phyloP scores from a whole-genome alignment of 257 asterid species.

The Salvia splendens region DNA sequence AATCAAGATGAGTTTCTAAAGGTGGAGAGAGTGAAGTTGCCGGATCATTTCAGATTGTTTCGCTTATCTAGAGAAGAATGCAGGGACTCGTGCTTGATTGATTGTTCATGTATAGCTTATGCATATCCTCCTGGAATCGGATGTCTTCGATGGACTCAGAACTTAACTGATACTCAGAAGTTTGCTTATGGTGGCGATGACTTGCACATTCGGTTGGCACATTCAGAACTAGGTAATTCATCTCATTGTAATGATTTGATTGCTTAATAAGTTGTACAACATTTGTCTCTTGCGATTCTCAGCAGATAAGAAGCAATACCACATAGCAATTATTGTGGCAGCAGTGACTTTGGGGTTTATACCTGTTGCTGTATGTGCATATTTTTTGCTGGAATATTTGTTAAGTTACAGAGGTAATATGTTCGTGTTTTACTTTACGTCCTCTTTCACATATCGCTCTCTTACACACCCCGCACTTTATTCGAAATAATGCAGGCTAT shows the following conservation, averaged over 20 bases:
- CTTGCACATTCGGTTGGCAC: constrained; percentile 32
- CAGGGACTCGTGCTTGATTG: constrained; percentile 28
- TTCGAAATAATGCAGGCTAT: background rate
- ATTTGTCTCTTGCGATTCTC: background rate
- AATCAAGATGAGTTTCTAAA: constrained; percentile 45
- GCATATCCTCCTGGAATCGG: constrained; percentile 32
- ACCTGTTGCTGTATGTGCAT: constrained; percentile 1
- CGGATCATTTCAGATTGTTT: constrained; percentile 33
- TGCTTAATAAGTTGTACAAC: background rate
- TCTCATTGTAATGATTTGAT: too few relatives aligned
- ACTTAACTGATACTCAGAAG: constrained; percentile 31
- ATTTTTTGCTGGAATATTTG: background rate
- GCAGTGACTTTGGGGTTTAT: constrained; percentile 18
- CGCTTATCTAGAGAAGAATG: constrained; percentile 15
- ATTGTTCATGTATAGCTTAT: constrained; percentile 42
- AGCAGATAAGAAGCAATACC: constrained; percentile 12
- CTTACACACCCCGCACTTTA: too few relatives aligned
- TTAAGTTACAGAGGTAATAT: constrained; percentile 27
- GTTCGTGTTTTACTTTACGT: too few relatives aligned
- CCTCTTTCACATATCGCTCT: background rate
- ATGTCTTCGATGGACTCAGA: constrained; percentile 36
- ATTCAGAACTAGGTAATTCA: constrained; percentile 33
- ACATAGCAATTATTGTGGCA: background rate
- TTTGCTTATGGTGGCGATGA: constrained; percentile 29
- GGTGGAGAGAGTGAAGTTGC: constrained; percentile 49